Percentiles rank a stretch among this genome's conserved stretches.
phyloP scores from a whole-genome alignment of 345 rosid genomes.

The Lepidium didymum region DNA sequence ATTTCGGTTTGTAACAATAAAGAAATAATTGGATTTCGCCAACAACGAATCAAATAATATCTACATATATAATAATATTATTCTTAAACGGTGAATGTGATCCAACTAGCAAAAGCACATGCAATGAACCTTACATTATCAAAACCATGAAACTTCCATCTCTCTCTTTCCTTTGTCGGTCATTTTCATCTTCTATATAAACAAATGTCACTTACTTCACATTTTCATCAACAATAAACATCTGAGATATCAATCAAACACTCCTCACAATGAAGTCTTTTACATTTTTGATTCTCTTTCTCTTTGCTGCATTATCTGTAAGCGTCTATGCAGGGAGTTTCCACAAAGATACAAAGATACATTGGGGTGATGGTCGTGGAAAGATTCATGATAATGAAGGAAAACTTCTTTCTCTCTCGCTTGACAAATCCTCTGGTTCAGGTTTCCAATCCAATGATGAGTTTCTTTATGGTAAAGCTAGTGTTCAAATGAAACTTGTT shows the following conservation, averaged over 20 bases:
- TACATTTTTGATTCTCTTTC: conserved; percentile 8
- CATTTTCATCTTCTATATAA: conserved; percentile 16
- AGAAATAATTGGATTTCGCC: conserved; percentile 7
- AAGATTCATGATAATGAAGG: conserved; percentile 43
- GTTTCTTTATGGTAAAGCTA: conserved; percentile 43
- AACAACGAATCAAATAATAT: conserved; percentile 12
- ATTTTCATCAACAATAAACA: conserved; percentile 13
- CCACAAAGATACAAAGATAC: conserved; percentile 36
- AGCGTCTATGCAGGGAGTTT: conserved; percentile 35
- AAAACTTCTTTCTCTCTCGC: conserved; percentile 49
- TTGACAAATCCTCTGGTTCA: conserved; percentile 52
- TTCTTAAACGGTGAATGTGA: conserved; percentile 2
- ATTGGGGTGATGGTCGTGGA: conserved; percentile 64
- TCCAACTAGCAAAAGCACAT: conserved; percentile 19
- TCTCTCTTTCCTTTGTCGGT: neutral
- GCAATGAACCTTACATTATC: neutral
- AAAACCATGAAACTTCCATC: conserved; percentile 16
- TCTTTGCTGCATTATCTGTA: neutral
- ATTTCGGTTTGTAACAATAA: conserved; percentile 11
- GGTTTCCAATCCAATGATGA: conserved; percentile 52
- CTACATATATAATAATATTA: neutral
- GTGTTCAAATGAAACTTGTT: conserved; percentile 53
- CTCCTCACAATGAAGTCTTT: conserved; percentile 15
- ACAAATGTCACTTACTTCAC: neutral
- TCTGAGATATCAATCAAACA: conserved; percentile 10